A percentile compares a stretch with the other conserved stretches of the same genome.
phyloP scores from a whole-genome alignment of 2,329 filamentous ascomycete genomes.

The Hypomyces rosellus region DNA sequence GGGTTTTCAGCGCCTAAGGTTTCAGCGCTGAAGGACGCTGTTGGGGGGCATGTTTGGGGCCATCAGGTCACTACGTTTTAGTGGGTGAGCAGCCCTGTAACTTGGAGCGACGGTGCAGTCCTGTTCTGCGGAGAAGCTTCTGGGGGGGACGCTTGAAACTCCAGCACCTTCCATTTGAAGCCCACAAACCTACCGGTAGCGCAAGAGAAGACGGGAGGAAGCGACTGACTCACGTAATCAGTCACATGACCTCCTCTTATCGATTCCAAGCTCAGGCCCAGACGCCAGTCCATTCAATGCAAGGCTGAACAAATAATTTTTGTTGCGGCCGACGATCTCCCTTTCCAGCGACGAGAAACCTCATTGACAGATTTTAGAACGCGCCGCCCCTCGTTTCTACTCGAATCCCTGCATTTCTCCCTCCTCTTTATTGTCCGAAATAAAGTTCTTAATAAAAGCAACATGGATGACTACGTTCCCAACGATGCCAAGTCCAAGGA shows the following conservation, averaged over 20 bases:
- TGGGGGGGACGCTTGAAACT: not conserved
- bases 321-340: constrained; percentile 5
- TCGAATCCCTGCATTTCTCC: not conserved
- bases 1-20: not conserved
- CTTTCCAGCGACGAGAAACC: not conserved
- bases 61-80: not conserved
- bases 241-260: constrained; percentile 10
- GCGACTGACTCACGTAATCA: not conserved
- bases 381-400: not conserved
- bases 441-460: not conserved
- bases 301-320: constrained; percentile 15
- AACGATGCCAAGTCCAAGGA: constrained; percentile 47
- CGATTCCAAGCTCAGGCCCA: constrained; percentile 1
- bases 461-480: constrained; percentile 38
- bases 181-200: not conserved
- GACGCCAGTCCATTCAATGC: constrained; percentile 5
- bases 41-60: not conserved
- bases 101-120: not conserved
- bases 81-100: not conserved
- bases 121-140: too few relatives aligned
- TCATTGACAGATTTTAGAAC: not conserved
- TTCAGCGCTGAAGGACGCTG: not conserved
- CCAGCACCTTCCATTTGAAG: not conserved
- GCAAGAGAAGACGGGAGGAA: not conserved
- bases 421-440: not conserved